Conservation (phyloP, 2,329 filamentous ascomycete species). For the Lachnellula occidentalis region DNA sequence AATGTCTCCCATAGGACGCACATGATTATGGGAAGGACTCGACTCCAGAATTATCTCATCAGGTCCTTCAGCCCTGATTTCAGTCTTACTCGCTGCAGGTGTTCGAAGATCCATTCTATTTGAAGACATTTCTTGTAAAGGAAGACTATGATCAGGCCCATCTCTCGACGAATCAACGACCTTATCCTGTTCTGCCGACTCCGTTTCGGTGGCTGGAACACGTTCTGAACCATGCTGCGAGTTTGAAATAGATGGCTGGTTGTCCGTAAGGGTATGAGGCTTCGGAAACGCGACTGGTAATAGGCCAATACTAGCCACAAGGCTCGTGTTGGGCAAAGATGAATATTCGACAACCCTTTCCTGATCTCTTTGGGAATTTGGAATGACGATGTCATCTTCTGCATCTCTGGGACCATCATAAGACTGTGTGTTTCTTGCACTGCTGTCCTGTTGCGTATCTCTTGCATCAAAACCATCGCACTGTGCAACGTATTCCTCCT, state of each 20-base stretch:
- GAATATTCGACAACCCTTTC: not conserved
- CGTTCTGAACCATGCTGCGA: not conserved
- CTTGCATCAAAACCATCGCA: conserved; percentile 21
- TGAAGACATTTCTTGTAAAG: conserved; percentile 14
- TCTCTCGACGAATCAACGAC: not conserved
- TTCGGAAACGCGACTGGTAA: too few relatives aligned
- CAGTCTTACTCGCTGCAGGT: conserved; percentile 4
- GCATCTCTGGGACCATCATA: not conserved
- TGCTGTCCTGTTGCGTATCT: conserved; percentile 21
- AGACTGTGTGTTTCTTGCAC: not conserved
- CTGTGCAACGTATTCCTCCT: conserved; percentile 27
- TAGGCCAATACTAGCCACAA: not conserved
- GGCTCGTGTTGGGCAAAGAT: not conserved
- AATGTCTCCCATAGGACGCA: conserved; percentile 26
- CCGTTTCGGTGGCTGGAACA: not conserved
- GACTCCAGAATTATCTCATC: conserved; percentile 28
- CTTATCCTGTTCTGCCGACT: not conserved
- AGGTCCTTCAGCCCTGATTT: conserved; percentile 3
- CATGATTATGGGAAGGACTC: conserved; percentile 21
- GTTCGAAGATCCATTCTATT: conserved; percentile 9
- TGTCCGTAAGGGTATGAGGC: too few relatives aligned
- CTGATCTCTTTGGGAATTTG: conserved; percentile 22
- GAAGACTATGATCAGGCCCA: conserved; percentile 3
- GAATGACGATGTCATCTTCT: conserved; percentile 23
- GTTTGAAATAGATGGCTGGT: not conserved